Evolutionary conservation across 306 rosid genomes (phyloP), one percentile per base, ranked within the genome.

Genomic region (Cicer cuneatum): DNA sequence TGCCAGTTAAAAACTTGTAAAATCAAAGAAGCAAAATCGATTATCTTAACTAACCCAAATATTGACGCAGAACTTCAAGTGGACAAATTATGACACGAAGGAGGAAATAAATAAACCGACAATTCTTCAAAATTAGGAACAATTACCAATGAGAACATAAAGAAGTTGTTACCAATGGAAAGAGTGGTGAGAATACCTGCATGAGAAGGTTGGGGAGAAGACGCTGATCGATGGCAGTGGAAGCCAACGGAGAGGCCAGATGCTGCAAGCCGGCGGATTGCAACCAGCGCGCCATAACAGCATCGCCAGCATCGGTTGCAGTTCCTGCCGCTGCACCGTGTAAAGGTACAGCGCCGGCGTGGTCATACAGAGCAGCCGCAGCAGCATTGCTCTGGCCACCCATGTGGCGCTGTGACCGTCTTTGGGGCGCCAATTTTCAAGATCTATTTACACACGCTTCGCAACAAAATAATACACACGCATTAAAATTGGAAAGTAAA

Each of bases 381-480:
- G 96, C 96, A 80, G 98, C 94, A 87, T 90, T 94, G 90, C 88
- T 90, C 91, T 93, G 98, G 80, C 98, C 98, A 83, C 97, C 97
- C 96, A 91, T 86, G 93, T 87, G 98, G 97, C 98, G 98, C 96
- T 91, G 98, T 54, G 98, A 90, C 53, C 97, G 92, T 74, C 98
- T 75, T 88, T 91, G 98, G 48, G 98, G 98, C 87, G 98, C 98
- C 98, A 94, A 94, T 82, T 91, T 93, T 91, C 81, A 91, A 87
- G 97, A 91, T 91, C 95, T 90, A 85, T 74, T 64, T 73, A 67
- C 54, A 90, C 84, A 79, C 71, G 71, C 96, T 89, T 78, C 83
- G 73, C 77, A 78, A 78, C 65, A 78, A 62, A 73, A 13, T 38
- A 59, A 33, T 49, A 58, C 39, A 15, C 59, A 29, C 40, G 5